Conservation (phyloP, 2,329 filamentous ascomycete species). For the Claviceps arundinis region DNA sequence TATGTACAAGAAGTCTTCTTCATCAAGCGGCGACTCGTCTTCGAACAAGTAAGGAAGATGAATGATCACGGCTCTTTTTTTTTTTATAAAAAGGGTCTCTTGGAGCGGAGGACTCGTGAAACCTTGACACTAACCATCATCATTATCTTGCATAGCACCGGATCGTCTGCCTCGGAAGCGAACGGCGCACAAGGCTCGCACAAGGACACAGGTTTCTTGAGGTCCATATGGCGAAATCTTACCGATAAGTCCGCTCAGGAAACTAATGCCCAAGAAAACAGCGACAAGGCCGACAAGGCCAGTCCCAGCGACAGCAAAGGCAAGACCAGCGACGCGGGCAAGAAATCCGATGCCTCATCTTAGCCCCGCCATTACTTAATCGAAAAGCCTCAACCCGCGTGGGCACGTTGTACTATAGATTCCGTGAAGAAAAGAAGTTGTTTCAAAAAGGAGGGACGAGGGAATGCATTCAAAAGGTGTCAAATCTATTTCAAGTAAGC, state of each 20-base stretch:
- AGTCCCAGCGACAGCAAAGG: conserved; percentile 4
- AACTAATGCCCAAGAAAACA: conserved; percentile 17
- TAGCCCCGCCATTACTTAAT: neutral
- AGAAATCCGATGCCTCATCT: conserved; percentile 23
- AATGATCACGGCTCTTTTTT: neutral
- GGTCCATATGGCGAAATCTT: conserved; percentile 83
- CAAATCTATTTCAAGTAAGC: conserved; percentile 11
- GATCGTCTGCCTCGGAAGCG: conserved; percentile 16
- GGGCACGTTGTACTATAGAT: too few species aligned
- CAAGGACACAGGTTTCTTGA: conserved; percentile 80
- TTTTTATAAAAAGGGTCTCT: neutral
- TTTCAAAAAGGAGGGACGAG: conserved; percentile 8
- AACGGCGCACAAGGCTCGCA: conserved; percentile 30
- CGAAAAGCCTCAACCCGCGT: too few species aligned
- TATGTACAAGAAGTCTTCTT: neutral
- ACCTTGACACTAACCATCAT: neutral
- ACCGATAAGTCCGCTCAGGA: conserved; percentile 58
- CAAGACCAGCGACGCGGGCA: conserved; percentile 16
- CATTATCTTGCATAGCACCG: neutral
- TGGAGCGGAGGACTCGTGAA: neutral
- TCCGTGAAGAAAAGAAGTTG: neutral
- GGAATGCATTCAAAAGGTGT: conserved; percentile 24
- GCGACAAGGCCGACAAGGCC: conserved; percentile 12
- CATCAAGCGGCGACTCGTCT: neutral
- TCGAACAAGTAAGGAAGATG: conserved; percentile 3